A percentile compares a stretch with the other conserved stretches of the same genome.
Evolutionary conservation across 2,329 filamentous ascomycete genomes (phyloP).

Genomic region (Akanthomyces lecanii): DNA sequence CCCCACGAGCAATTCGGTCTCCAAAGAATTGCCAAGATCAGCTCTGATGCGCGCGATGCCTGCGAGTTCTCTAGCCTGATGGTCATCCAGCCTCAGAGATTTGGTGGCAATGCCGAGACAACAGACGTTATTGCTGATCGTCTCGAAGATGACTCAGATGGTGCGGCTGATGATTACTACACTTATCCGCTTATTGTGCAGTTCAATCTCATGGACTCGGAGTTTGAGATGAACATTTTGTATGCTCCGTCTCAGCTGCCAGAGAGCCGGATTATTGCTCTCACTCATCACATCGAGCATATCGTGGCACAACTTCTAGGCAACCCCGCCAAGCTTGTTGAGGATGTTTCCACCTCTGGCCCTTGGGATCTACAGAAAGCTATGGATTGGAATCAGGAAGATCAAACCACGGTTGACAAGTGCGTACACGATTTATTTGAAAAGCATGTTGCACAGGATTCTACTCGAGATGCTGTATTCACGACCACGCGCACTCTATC

Average conservation of each 20-base stretch:
- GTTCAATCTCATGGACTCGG: neutral
- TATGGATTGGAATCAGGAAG: neutral
- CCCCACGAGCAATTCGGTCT: conserved; percentile 23
- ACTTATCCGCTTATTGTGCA: neutral
- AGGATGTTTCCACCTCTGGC: neutral
- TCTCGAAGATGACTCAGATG: neutral
- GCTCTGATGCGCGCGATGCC: conserved; percentile 14
- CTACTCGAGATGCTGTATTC: neutral
- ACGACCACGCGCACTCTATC: neutral
- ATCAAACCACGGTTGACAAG: neutral
- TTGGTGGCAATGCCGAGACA: neutral
- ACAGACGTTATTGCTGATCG: neutral
- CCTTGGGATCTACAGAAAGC: neutral
- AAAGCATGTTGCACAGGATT: neutral
- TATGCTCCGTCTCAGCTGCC: neutral
- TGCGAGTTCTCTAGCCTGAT: conserved; percentile 22
- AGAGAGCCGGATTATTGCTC: neutral
- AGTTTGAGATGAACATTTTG: neutral
- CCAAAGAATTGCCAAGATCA: conserved; percentile 21
- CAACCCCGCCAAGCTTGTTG: neutral
- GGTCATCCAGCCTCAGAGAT: conserved; percentile 17
- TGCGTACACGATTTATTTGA: conserved; percentile 4
- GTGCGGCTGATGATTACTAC: neutral
- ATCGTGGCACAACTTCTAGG: neutral
- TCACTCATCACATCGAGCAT: neutral